Conservation (phyloP, 2,329 filamentous ascomycete genomes). For the Capronia americana region DNA sequence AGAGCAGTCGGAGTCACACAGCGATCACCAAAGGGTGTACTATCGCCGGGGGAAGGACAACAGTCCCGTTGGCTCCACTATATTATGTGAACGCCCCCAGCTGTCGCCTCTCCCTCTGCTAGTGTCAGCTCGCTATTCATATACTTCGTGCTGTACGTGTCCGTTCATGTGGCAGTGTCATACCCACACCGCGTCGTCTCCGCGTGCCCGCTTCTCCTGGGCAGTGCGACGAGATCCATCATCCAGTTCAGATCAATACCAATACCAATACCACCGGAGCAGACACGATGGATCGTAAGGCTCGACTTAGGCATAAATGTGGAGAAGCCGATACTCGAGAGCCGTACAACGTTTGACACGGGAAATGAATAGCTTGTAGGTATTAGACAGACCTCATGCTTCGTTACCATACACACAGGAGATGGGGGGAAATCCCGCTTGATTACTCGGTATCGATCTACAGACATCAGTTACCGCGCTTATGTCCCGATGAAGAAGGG, state of each 20-base stretch:
- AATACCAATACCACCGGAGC: background rate
- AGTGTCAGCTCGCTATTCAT: background rate
- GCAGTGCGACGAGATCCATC: background rate
- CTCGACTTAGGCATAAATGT: background rate
- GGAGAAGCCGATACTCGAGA: background rate
- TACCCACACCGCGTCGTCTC: background rate
- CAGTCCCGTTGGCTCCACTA: background rate
- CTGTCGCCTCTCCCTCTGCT: background rate
- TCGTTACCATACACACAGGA: background rate
- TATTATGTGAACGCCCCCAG: background rate
- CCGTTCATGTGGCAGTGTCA: background rate
- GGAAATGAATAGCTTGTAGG: background rate
- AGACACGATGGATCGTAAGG: background rate
- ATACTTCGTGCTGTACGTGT: background rate
- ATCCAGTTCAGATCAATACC: background rate
- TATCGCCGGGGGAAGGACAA: background rate
- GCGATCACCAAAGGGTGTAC: background rate
- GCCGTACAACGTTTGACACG: background rate
- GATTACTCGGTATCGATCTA: background rate
- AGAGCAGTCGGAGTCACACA: background rate
- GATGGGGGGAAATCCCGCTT: background rate
- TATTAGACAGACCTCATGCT: background rate
- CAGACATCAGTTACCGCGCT: background rate
- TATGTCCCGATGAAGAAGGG: background rate
- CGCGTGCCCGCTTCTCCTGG: background rate